Evolutionary conservation across 169 alveolate genomes (phyloP).

Genomic region (Miamiensis avidus): DNA sequence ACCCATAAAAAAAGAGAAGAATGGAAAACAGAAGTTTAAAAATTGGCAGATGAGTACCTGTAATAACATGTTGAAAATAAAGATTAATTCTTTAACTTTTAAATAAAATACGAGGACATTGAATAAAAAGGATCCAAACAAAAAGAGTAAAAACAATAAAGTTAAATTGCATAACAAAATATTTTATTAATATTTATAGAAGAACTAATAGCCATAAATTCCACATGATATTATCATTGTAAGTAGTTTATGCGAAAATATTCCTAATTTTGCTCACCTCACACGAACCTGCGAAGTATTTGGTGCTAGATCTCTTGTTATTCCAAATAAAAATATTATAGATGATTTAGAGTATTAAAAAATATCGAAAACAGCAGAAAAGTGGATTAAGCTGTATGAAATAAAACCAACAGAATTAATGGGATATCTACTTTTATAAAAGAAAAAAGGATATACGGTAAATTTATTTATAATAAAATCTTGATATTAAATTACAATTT

Average conservation of each 20-base stretch:
- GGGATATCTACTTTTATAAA: constrained; percentile 62
- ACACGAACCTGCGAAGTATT: constrained; percentile 79
- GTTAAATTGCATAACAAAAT: too few relatives aligned
- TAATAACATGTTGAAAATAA: background rate
- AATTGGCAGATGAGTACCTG: background rate
- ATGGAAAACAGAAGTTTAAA: background rate
- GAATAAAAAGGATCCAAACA: background rate
- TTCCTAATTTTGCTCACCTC: constrained; percentile 74
- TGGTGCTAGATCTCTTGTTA: constrained; percentile 59
- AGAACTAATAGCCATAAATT: too few relatives aligned
- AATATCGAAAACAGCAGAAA: constrained; percentile 66
- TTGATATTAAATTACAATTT: too few relatives aligned
- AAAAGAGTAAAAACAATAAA: too few relatives aligned
- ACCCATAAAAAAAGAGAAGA: background rate
- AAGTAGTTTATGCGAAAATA: constrained; percentile 68
- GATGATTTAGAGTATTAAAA: constrained; percentile 54
- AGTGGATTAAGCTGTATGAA: constrained; percentile 66
- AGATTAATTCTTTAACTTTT: too few relatives aligned
- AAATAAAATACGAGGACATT: background rate
- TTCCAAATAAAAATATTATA: constrained; percentile 54
- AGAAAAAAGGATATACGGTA: constrained; percentile 60
- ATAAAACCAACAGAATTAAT: constrained; percentile 58
- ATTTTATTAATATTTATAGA: too few relatives aligned
- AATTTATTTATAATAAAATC: too few relatives aligned
- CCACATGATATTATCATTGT: constrained; percentile 58